Conservation (phyloP, 2,329 filamentous ascomycete species). For the Exserohilum turcica region DNA sequence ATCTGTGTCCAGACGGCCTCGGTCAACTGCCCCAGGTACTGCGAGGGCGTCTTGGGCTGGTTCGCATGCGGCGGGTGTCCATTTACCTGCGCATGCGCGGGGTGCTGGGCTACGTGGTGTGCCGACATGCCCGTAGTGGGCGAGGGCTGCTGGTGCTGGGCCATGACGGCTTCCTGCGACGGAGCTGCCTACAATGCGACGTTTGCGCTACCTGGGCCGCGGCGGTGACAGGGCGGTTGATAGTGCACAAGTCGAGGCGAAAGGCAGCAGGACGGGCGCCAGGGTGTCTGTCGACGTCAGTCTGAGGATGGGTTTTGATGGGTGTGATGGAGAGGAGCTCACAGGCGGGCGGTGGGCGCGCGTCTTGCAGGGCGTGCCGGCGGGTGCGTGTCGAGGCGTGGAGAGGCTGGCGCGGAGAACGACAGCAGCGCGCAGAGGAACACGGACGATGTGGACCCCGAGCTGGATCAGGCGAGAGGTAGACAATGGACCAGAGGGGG, state of each 20-base stretch:
- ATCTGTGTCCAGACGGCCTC: constrained; percentile 92
- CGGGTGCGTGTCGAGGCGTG: constrained; percentile 27
- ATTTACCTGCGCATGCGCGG: constrained; percentile 63
- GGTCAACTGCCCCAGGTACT: constrained; percentile 78
- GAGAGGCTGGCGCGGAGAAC: constrained; percentile 32
- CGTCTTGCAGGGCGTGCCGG: constrained; percentile 18
- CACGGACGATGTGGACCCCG: constrained; percentile 17
- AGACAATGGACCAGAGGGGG: constrained; percentile 11
- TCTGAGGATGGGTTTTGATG: constrained; percentile 6
- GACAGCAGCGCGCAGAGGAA: constrained; percentile 32
- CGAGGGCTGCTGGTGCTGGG: constrained; percentile 75
- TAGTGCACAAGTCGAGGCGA: constrained; percentile 8
- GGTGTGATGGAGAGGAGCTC: constrained; percentile 2
- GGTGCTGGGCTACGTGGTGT: constrained; percentile 70
- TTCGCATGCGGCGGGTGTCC: constrained; percentile 60
- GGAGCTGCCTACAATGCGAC: constrained; percentile 14
- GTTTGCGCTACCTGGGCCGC: constrained; percentile 16
- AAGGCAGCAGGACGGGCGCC: constrained; percentile 1
- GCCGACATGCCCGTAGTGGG: constrained; percentile 74
- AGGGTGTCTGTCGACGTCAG: constrained; percentile 1
- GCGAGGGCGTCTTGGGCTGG: constrained; percentile 68
- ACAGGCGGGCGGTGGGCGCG: constrained; percentile 19
- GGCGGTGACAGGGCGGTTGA: constrained; percentile 15
- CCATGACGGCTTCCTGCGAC: constrained; percentile 56
- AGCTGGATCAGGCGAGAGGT: constrained; percentile 9